Base-by-base conservation (phyloP, 768 basidiomycete genomes). In the Trametes elegans region DNA sequence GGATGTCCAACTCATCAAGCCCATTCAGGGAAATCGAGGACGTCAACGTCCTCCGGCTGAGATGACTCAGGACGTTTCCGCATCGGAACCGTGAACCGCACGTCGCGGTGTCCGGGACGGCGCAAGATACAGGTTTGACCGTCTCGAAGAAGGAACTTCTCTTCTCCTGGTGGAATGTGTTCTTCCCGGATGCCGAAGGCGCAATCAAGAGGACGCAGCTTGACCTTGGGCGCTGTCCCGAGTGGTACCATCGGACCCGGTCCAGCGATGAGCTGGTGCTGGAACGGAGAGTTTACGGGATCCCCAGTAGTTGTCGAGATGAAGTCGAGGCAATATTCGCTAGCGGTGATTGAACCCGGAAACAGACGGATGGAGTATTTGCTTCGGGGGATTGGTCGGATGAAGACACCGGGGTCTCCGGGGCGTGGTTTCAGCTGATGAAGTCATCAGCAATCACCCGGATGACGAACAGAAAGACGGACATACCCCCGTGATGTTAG, bases 261-360 rank as follows among this genome's bases (percentile, higher is more conserved):
- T 23, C 40, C 40, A 13, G 21, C 18, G 40, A 24, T 5, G 3
- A 46, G 31, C 16, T 46, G 16, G 44, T 32, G 34, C 29, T 32
- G 5, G 28, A 46, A 36, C 3, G 47, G 47, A 10, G 47, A 36
- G 47, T 49, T 49, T 34, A 49, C 47, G 7, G 47, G 35, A 14
- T 38, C 13, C 16, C 34, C 34, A 3, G 47, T 49, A n/a, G 35
- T 8, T 14, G 47, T 38, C 4, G 16, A 16, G 35, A 49, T 24
- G 24, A 49, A 49, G 47, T 49, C 47, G 7, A 46, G 44, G n/a
- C 44, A 46, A 13, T 46, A 46, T 23, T 46, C 28, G 29, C 44
- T 46, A 14, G 31, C 19, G 44, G 29, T 16, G 8, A 19, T 9
- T 4, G 29, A 31, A 13, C 44, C 44, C 2, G 44, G 44, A 18